phyloP scores from a whole-genome alignment of 73 alveolate species.

The Urostyla sp. region DNA sequence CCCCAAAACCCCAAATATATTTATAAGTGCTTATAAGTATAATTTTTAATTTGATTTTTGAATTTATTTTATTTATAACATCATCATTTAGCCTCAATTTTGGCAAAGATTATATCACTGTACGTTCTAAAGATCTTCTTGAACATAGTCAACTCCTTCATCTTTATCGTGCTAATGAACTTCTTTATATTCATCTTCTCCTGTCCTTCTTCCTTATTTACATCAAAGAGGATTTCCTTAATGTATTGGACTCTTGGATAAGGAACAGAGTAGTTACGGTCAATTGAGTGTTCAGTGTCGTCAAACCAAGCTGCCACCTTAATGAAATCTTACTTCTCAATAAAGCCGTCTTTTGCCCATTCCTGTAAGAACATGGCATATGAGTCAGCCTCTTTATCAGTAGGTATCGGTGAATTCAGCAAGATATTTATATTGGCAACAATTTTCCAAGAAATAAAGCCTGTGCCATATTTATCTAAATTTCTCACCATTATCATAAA shows the following conservation, averaged over 20 bases:
- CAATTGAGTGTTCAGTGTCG: constrained; percentile 45
- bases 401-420: constrained; percentile 49
- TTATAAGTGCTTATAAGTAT: no score
- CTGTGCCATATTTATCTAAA: constrained; percentile 34
- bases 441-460: constrained; percentile 36
- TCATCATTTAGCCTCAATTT: neutral
- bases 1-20: no score
- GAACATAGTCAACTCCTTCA: constrained; percentile 32
- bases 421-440: constrained; percentile 40
- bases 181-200: constrained; percentile 8
- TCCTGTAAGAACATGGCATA: constrained; percentile 6
- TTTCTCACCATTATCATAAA: constrained; percentile 34
- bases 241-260: constrained; percentile 48
- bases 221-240: constrained; percentile 41
- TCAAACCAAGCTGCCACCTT: constrained; percentile 54
- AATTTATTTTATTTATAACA: neutral
- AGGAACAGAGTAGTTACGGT: constrained; percentile 41
- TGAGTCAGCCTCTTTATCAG: constrained; percentile 17
- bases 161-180: neutral
- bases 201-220: constrained; percentile 1
- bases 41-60: no score
- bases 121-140: constrained; percentile 15
- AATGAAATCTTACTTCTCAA: neutral
- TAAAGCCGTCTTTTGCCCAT: neutral
- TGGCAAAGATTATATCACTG: constrained; percentile 26